phyloP scores from a whole-genome alignment of 169 alveolate genomes.

The Plasmodium malariae region DNA sequence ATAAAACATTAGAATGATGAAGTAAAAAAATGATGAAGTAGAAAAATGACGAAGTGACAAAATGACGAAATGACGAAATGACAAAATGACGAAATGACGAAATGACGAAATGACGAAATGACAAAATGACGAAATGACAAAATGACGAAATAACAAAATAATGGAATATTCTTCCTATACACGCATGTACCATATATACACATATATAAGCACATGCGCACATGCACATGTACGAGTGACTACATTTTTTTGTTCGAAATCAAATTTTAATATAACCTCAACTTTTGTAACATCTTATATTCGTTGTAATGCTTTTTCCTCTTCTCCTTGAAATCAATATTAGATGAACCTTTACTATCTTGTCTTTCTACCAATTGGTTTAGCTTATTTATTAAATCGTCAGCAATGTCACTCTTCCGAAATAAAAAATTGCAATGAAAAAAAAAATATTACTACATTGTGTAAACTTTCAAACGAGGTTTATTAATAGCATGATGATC shows the following conservation, averaged over 20 bases:
- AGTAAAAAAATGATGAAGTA: no score
- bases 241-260: not conserved
- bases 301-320: slow-evolving; percentile 74
- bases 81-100: no score
- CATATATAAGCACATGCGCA: not conserved
- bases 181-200: no score
- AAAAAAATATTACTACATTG: not conserved
- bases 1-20: no score
- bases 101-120: no score
- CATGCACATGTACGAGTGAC: not conserved
- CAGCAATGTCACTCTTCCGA: slow-evolving; percentile 48
- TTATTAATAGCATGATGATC: no score
- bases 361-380: slow-evolving; percentile 75
- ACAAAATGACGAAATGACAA: no score
- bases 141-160: no score
- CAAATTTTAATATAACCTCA: slow-evolving; percentile 28
- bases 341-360: slow-evolving; percentile 51
- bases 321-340: slow-evolving; percentile 72
- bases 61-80: no score
- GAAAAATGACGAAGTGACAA: no score
- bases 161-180: no score
- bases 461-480: no score
- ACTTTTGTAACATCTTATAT: slow-evolving; percentile 71
- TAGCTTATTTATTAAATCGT: slow-evolving; percentile 62
- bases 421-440: not conserved